A percentile compares a stretch with the other conserved stretches of the same genome.
Conservation (phyloP, 306 rosid species). For the Hippophae rhamnoides region DNA sequence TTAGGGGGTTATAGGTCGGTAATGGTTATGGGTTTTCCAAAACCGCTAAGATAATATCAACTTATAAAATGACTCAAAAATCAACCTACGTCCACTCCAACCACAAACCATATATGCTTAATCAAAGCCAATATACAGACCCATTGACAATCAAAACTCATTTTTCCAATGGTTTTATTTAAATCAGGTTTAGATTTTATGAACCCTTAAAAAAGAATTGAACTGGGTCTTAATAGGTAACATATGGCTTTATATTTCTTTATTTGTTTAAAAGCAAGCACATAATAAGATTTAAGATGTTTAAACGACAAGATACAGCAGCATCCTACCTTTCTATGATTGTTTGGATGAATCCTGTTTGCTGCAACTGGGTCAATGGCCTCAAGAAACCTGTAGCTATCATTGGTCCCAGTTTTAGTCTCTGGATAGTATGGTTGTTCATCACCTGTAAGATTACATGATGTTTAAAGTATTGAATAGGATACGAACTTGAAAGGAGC, state of each 20-base stretch:
- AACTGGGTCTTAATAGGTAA: neutral
- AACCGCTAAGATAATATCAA: too few relatives aligned
- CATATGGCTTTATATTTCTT: neutral
- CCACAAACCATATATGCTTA: neutral
- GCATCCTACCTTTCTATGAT: slow-evolving; percentile 61
- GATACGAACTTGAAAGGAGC: neutral
- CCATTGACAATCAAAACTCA: neutral
- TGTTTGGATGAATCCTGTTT: slow-evolving; percentile 82
- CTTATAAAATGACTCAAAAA: too few relatives aligned
- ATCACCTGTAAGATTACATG: slow-evolving; percentile 20
- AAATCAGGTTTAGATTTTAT: neutral
- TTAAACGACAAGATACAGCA: slow-evolving; percentile 7
- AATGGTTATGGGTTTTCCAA: too few relatives aligned
- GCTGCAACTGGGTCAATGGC: slow-evolving; percentile 81
- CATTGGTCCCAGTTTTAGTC: slow-evolving; percentile 24
- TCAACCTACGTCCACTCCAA: neutral
- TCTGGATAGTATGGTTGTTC: slow-evolving; percentile 17
- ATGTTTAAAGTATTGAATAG: neutral
- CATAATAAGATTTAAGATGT: slow-evolving; percentile 1
- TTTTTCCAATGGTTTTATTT: neutral
- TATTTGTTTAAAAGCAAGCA: neutral
- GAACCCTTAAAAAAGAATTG: neutral
- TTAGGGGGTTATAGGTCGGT: too few relatives aligned
- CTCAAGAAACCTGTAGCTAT: slow-evolving; percentile 50
- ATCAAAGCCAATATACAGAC: neutral